Conservation (phyloP, 1,139 yeast species). For the Geotrichum reessii region DNA sequence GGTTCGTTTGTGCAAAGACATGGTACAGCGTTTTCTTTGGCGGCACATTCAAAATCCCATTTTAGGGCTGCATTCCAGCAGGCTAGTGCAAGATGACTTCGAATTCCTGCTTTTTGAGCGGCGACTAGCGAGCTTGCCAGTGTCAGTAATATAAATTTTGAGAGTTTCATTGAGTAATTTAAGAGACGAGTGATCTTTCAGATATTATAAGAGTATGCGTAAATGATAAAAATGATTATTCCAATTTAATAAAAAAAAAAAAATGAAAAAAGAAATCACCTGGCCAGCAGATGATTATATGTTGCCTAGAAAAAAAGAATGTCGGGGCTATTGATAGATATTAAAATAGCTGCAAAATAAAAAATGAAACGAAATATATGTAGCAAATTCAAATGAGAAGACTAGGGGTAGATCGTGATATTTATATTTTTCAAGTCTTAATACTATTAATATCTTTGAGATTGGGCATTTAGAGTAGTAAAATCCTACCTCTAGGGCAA, state of each 20-base stretch:
- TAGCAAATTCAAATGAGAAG: not conserved
- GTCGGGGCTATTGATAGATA: not conserved
- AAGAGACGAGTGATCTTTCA: not conserved
- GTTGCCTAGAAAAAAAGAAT: not conserved
- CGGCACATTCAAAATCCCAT: conserved; percentile 17
- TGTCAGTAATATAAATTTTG: not conserved
- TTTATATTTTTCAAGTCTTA: not conserved
- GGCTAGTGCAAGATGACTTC: conserved; percentile 15
- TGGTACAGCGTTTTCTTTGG: not conserved
- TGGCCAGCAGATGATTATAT: not conserved
- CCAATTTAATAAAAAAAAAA: not conserved
- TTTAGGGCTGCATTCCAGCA: conserved; percentile 20
- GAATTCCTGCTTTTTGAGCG: conserved; percentile 19
- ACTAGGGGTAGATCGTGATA: not conserved
- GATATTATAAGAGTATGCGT: not conserved
- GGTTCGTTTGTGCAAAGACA: conserved; percentile 17
- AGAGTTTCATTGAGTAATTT: not conserved
- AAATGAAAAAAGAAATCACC: not conserved
- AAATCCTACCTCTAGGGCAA: not conserved
- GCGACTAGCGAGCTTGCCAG: not conserved
- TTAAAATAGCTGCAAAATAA: not conserved
- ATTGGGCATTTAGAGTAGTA: not conserved
- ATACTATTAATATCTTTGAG: not conserved
- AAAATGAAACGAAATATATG: too few relatives aligned
- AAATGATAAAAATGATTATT: not conserved